These are phyloP conservation scores for Knufia petricola DNA, from an alignment of 2,329 filamentous ascomycete species.

Conservation along the genomic window DNA sequence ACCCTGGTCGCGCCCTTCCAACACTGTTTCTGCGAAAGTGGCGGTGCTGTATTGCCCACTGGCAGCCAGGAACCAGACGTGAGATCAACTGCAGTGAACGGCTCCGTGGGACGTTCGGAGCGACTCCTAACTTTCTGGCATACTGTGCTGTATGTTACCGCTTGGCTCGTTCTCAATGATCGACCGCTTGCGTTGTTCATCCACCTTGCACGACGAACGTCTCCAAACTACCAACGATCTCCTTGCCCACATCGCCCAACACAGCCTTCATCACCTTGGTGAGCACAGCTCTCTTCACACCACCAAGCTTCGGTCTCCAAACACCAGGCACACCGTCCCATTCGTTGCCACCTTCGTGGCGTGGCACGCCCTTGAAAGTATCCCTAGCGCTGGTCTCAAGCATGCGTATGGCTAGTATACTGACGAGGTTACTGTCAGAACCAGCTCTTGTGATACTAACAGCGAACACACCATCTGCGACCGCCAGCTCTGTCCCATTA, in stretches of 20 bases:
- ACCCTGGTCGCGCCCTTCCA: too few relatives aligned
- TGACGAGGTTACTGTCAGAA: conserved; percentile 35
- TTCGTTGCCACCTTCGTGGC: conserved; percentile 37
- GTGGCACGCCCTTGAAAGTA: conserved; percentile 59
- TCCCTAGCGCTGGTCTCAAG: conserved; percentile 65
- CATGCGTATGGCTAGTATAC: conserved; percentile 59
- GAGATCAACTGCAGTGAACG: background rate
- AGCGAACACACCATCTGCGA: conserved; percentile 81
- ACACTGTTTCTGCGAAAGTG: too few relatives aligned
- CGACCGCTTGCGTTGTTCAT: background rate
- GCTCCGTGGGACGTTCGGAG: background rate
- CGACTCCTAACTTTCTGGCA: too few relatives aligned
- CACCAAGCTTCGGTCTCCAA: conserved; percentile 78
- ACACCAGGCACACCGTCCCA: conserved; percentile 56
- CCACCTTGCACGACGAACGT: conserved; percentile 39
- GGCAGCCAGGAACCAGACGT: background rate
- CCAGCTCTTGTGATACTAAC: conserved; percentile 59
- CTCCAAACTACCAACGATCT: conserved; percentile 73
- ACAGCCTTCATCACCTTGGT: conserved; percentile 67
- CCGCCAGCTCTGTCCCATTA: conserved; percentile 78
- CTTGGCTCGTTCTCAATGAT: too few relatives aligned
- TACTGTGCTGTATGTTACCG: too few relatives aligned
- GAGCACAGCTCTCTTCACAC: conserved; percentile 65
- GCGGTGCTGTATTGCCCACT: background rate
- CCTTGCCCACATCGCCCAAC: conserved; percentile 71